These are phyloP conservation scores for Ogataea hybrid DNA, from an alignment of 1,139 yeast genomes.

Conservation along the genomic window DNA sequence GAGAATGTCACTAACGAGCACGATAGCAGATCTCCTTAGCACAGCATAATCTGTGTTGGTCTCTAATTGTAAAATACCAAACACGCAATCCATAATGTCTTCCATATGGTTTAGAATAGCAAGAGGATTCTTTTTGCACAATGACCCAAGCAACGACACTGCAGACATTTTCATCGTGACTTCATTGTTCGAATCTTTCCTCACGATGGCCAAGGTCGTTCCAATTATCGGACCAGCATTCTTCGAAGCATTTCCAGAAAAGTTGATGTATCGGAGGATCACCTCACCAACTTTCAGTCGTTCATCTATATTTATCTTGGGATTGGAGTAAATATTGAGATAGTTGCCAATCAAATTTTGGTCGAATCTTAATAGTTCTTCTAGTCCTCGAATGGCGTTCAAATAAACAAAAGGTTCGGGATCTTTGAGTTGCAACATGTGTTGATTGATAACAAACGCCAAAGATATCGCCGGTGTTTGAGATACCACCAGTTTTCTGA, in stretches of 20 bases:
- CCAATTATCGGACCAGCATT: conserved; percentile 37
- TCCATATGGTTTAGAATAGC: conserved; percentile 48
- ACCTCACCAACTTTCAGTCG: conserved; percentile 81
- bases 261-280: conserved; percentile 52
- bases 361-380: conserved; percentile 45
- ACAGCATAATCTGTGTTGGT: conserved; percentile 43
- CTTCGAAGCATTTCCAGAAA: conserved; percentile 45
- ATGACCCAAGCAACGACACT: conserved; percentile 72
- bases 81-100: conserved; percentile 69
- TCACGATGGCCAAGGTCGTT: conserved; percentile 40
- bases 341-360: conserved; percentile 44
- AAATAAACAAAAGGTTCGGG: conserved; percentile 85
- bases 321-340: conserved; percentile 22
- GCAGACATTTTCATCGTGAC: conserved; percentile 77
- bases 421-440: conserved; percentile 65
- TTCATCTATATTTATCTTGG: conserved; percentile 50
- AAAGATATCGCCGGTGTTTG: conserved; percentile 43
- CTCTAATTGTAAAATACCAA: conserved; percentile 70
- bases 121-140: conserved; percentile 58
- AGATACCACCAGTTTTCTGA: conserved; percentile 52
- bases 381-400: conserved; percentile 78
- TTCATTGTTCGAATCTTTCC: conserved; percentile 42
- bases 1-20: conserved; percentile 63
- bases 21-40: conserved; percentile 75
- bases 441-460: conserved; percentile 54